These are phyloP conservation scores for Fremontodendron californicum DNA, from an alignment of 345 rosid species.

Conservation along the genomic window DNA sequence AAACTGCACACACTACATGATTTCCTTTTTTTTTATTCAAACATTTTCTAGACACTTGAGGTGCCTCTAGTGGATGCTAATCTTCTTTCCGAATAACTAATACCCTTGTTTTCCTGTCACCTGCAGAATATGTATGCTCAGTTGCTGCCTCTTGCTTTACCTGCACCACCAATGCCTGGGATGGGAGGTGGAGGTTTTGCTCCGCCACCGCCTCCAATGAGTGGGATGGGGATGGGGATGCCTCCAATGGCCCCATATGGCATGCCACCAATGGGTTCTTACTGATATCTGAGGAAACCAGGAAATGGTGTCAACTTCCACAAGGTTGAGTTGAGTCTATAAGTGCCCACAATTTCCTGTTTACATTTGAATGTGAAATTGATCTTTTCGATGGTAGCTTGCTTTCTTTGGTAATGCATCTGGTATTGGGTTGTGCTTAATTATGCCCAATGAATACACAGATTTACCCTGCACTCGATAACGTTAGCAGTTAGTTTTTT, in stretches of 20 bases:
- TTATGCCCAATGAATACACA: not conserved
- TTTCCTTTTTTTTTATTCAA: not conserved
- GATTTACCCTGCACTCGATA: too few relatives aligned
- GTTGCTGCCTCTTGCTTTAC: constrained; percentile 77
- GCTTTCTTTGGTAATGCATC: not conserved
- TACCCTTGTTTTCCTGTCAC: not conserved
- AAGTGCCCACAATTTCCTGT: not conserved
- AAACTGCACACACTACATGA: too few relatives aligned
- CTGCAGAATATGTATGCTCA: constrained; percentile 93
- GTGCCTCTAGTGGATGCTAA: constrained; percentile 3
- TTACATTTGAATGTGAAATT: not conserved
- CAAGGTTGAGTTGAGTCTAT: not conserved
- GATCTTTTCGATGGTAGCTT: not conserved
- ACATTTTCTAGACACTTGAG: not conserved
- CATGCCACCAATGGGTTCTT: constrained; percentile 71
- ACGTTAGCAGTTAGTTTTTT: not conserved
- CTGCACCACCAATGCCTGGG: constrained; percentile 91
- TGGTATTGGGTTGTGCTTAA: not conserved
- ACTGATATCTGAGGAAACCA: constrained; percentile 16
- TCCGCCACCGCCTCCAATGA: constrained; percentile 50
- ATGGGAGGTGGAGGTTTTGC: constrained; percentile 50
- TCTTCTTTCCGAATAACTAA: not conserved
- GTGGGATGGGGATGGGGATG: constrained; percentile 69
- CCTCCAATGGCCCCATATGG: constrained; percentile 72
- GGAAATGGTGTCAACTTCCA: not conserved